phyloP scores from a whole-genome alignment of 2,329 filamentous ascomycete genomes.

The Huntiella savannae region DNA sequence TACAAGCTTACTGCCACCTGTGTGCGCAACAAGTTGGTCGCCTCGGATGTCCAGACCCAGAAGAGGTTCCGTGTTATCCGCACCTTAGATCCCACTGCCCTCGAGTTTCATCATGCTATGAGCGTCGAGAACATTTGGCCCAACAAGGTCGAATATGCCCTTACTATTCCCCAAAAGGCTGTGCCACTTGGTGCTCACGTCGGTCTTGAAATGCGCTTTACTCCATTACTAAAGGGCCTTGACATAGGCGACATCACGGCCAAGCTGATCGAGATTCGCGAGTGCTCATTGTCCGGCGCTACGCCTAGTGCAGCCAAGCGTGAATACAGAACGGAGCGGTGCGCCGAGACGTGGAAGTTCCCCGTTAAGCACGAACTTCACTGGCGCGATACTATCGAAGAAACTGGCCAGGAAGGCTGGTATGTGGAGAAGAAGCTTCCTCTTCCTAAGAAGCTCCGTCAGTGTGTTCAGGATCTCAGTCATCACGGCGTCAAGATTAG shows the following conservation, averaged over 20 bases:
- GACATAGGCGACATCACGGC: slow-evolving; percentile 67
- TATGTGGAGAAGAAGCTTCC: slow-evolving; percentile 41
- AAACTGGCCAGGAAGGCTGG: slow-evolving; percentile 48
- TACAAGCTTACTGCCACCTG: slow-evolving; percentile 87
- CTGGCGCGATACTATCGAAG: slow-evolving; percentile 50
- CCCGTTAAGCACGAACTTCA: slow-evolving; percentile 37
- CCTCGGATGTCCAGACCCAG: slow-evolving; percentile 65
- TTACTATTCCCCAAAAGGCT: slow-evolving; percentile 82
- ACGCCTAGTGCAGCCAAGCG: slow-evolving; percentile 26
- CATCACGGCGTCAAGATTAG: slow-evolving; percentile 76
- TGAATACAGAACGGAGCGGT: slow-evolving; percentile 43
- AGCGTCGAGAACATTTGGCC: slow-evolving; percentile 95
- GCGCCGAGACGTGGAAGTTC: slow-evolving; percentile 41
- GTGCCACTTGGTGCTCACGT: slow-evolving; percentile 83
- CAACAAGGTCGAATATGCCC: slow-evolving; percentile 92
- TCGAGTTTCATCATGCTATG: slow-evolving; percentile 74
- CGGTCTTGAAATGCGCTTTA: slow-evolving; percentile 67
- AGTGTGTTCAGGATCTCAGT: slow-evolving; percentile 79
- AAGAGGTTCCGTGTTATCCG: slow-evolving; percentile 64
- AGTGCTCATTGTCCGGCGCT: slow-evolving; percentile 35
- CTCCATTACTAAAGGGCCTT: slow-evolving; percentile 74
- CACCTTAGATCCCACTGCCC: slow-evolving; percentile 54
- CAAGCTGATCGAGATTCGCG: slow-evolving; percentile 62
- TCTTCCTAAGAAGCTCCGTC: slow-evolving; percentile 62
- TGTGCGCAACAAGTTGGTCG: slow-evolving; percentile 58